Conservation (phyloP, 2,329 filamentous ascomycete species). For the Apiospora koreana region DNA sequence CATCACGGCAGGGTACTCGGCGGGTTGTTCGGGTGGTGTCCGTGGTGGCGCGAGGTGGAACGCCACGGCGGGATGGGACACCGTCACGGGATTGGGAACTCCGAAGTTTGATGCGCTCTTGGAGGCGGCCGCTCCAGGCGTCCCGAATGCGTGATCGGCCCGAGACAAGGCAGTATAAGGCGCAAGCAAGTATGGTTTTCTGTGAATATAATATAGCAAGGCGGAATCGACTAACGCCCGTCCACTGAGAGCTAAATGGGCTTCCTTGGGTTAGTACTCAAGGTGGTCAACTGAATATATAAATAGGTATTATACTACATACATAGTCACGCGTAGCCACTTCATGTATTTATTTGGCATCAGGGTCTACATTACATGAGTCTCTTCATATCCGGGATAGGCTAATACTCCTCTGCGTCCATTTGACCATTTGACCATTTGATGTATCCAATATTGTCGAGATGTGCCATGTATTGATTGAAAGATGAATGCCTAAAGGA, state of each 20-base stretch:
- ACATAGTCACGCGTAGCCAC: too few species aligned
- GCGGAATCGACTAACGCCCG: neutral
- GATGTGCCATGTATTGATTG: too few species aligned
- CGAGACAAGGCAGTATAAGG: neutral
- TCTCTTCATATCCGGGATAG: too few species aligned
- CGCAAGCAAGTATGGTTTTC: neutral
- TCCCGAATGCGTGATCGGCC: neutral
- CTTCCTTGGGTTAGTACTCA: neutral
- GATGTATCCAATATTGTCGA: neutral
- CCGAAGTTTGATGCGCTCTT: constrained; percentile 6
- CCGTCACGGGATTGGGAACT: constrained; percentile 44
- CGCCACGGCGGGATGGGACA: constrained; percentile 46
- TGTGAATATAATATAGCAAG: too few species aligned
- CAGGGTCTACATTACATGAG: too few species aligned
- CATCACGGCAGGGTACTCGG: constrained; percentile 34
- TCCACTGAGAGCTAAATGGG: neutral
- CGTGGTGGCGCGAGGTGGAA: constrained; percentile 31
- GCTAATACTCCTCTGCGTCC: too few species aligned
- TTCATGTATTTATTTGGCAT: neutral
- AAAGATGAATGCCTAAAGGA: too few species aligned
- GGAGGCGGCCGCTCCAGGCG: neutral
- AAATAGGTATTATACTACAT: too few species aligned
- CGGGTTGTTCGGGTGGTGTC: constrained; percentile 31
- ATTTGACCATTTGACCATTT: too few species aligned
- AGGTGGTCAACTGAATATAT: neutral